Percentiles rank a stretch among this genome's conserved stretches.
Conservation (phyloP, 148 eudicot genomes). For the Cornus florida region DNA sequence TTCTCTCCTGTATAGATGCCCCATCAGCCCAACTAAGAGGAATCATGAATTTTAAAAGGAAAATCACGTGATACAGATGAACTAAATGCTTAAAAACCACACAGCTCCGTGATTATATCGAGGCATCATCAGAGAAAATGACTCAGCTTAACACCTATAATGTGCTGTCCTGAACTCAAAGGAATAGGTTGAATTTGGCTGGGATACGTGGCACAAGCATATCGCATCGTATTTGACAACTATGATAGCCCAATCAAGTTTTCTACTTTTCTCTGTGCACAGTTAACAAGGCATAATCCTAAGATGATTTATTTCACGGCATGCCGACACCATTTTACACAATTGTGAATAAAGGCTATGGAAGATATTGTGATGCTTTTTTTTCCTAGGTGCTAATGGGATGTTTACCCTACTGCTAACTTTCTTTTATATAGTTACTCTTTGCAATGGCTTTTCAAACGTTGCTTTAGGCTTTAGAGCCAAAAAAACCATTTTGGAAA, state of each 20-base stretch:
- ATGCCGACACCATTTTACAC: not conserved
- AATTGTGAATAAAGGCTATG: not conserved
- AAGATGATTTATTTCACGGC: not conserved
- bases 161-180: not conserved
- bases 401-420: no score
- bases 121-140: no score
- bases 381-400: no score
- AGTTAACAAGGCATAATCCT: no score
- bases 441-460: no score
- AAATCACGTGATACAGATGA: not conserved
- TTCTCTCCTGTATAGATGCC: slow-evolving; percentile 1
- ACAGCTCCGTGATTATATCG: not conserved
- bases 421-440: no score
- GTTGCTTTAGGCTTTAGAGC: no score
- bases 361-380: no score
- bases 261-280: not conserved
- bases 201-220: not conserved
- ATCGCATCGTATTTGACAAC: not conserved
- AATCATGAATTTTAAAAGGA: not conserved
- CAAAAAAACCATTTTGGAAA: no score
- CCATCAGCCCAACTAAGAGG: not conserved
- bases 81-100: not conserved
- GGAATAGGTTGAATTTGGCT: not conserved
- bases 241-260: not conserved
- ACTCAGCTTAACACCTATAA: not conserved